These are phyloP conservation scores for Millerozyma miso DNA, from an alignment of 805 yeast species.

Conservation along the genomic window DNA sequence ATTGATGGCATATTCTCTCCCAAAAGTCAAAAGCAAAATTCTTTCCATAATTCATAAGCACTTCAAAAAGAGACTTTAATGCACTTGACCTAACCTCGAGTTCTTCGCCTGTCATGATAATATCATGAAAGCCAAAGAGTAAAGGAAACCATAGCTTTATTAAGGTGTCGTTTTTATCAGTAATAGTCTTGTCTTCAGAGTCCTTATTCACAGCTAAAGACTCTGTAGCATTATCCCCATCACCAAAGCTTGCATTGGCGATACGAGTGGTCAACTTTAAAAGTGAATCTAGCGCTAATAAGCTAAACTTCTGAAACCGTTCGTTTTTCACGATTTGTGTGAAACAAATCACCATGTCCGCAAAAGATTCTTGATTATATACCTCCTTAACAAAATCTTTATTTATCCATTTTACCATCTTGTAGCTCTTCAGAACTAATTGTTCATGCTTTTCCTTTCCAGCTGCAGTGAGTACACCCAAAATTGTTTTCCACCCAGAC, in stretches of 20 bases:
- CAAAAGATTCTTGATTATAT: slow-evolving; percentile 62
- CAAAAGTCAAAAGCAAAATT: slow-evolving; percentile 74
- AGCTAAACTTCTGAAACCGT: slow-evolving; percentile 71
- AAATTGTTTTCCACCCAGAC: slow-evolving; percentile 93
- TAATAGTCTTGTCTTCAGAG: slow-evolving; percentile 11
- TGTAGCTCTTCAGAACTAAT: slow-evolving; percentile 61
- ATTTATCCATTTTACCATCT: slow-evolving; percentile 58
- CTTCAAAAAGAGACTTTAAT: slow-evolving; percentile 74
- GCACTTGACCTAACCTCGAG: slow-evolving; percentile 91
- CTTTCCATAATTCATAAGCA: slow-evolving; percentile 73
- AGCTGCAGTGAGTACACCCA: slow-evolving; percentile 71
- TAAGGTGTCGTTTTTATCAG: slow-evolving; percentile 30
- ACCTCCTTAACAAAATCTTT: slow-evolving; percentile 60
- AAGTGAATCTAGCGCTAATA: slow-evolving; percentile 76
- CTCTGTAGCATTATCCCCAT: slow-evolving; percentile 10
- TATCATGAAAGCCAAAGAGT: slow-evolving; percentile 78
- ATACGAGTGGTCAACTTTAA: slow-evolving; percentile 57
- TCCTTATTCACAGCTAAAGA: slow-evolving; percentile 9
- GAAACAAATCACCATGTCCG: slow-evolving; percentile 67
- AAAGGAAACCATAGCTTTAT: slow-evolving; percentile 80
- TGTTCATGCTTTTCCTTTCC: slow-evolving; percentile 57
- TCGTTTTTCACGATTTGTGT: slow-evolving; percentile 82
- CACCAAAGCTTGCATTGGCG: slow-evolving; percentile 40
- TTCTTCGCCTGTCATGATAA: slow-evolving; percentile 91
- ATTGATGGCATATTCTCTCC: slow-evolving; percentile 72